phyloP scores from a whole-genome alignment of 2,329 filamentous ascomycete genomes.

The Venturia pyrina region DNA sequence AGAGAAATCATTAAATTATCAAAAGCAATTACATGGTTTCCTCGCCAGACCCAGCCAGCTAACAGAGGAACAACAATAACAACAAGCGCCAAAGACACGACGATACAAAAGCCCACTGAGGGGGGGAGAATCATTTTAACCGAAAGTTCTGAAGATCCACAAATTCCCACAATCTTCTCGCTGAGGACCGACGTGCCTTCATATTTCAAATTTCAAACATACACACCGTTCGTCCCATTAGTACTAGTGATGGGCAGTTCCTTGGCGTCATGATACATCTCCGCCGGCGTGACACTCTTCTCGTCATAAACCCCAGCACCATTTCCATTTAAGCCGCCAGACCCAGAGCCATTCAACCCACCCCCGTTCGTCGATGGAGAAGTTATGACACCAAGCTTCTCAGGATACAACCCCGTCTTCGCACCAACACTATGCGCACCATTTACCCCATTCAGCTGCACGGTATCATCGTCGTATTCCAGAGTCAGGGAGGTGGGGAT shows the following conservation, averaged over 20 bases:
- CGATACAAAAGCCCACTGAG: no score
- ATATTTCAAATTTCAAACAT: not conserved
- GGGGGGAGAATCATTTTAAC: no score
- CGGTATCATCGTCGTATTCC: constrained; percentile 27
- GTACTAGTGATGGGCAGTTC: not conserved
- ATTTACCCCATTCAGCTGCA: constrained; percentile 11
- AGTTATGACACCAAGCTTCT: not conserved
- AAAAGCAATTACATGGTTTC: no score
- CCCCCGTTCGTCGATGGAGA: not conserved
- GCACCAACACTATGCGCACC: constrained; percentile 10
- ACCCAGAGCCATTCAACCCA: not conserved
- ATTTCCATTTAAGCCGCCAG: not conserved
- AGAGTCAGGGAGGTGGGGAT: constrained; percentile 34
- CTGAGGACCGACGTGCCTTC: no score
- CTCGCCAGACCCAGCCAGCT: no score
- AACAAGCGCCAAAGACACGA: no score
- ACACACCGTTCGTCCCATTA: not conserved
- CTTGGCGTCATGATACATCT: not conserved
- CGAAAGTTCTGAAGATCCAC: no score
- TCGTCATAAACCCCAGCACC: not conserved
- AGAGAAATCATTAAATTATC: no score
- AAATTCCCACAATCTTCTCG: no score
- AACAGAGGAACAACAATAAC: no score
- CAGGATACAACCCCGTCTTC: not conserved
- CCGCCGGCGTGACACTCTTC: not conserved